Evolutionary conservation across 208 protist species (phyloP), one percentile per base, ranked within the genome.

Genomic region (Trypanosoma avium): DNA sequence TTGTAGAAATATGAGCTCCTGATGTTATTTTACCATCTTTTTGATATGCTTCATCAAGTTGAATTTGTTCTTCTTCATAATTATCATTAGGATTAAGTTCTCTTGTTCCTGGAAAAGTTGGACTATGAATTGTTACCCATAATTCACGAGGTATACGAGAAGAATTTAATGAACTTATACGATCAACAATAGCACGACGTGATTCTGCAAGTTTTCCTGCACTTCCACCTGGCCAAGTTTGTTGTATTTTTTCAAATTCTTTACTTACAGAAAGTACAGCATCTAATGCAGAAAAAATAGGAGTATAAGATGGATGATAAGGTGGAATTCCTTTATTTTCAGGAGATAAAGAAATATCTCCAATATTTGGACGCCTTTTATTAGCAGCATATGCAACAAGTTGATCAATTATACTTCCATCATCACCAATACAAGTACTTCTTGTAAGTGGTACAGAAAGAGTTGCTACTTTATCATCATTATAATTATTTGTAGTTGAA

Each of bases 241-340:
- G 82, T 50, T 72, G 67, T 3, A 81, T 62, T 53, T 80, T 79
- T 55, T 92, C 86, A 61, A 75, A 95, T 57, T 95, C 86, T 8
- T 79, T 77, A 46, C 81, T 90, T 4, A 95, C 89, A 33, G 76
- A 60, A 24, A 95, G 77, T 5, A 90, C 81, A 5, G 82, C 76
- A 53, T 91, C 79, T 17, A 95, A 61, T 13, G 82, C 42, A 9
- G 84, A 91, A 45, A 92, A 88, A 32, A 64, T n/a, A n/a, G 71
- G 63, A 42, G 46, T 65, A 35, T 56, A 61, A 0, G 52, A 53
- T 21, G 52, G 53, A n/a, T 69, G 29, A n/a, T n/a, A 29, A 2
- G 22, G 4, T 27, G 57, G 45, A 32, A 62, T 62, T 6, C 57
- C 45, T 19, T 2, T n/a, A 15, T 36, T 40, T 8, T 3, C 48